Evolutionary conservation across 345 rosid genomes (phyloP).

Genomic region (Eucalyptus brandiana): DNA sequence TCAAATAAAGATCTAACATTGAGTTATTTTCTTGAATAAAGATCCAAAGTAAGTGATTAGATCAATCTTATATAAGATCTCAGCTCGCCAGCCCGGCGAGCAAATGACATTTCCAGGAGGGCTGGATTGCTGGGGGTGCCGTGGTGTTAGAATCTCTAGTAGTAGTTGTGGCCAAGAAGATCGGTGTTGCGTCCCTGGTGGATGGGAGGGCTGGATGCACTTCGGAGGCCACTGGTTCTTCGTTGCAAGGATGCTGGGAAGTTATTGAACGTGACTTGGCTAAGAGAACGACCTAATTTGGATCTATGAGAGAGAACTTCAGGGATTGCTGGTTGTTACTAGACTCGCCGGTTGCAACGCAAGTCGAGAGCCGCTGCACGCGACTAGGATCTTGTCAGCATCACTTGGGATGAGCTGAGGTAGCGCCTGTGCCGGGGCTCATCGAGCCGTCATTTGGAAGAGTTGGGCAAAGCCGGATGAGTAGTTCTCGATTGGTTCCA

Average conservation of each 20-base stretch:
- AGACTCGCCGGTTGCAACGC: background rate
- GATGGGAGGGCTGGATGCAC: background rate
- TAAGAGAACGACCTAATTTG: background rate
- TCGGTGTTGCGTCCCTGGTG: background rate
- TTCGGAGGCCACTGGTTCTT: background rate
- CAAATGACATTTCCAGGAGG: background rate
- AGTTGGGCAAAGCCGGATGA: background rate
- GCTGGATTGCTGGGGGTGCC: background rate
- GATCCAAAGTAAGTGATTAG: accelerated
- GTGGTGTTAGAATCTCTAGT: background rate
- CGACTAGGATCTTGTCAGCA: background rate
- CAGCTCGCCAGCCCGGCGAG: accelerated
- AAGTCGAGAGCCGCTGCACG: background rate
- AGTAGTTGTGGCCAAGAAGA: background rate
- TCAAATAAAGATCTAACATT: accelerated
- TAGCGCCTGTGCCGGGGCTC: background rate
- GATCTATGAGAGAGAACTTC: background rate
- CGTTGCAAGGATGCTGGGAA: background rate
- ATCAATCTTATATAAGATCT: too few relatives aligned
- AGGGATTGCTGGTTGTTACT: background rate
- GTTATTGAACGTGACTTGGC: background rate
- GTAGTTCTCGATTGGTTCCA: background rate
- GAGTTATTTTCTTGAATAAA: too few relatives aligned
- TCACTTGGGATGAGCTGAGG: background rate
- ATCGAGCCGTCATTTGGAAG: background rate